Conservation (phyloP, 768 basidiomycete species). For the Mycena alexandri region DNA sequence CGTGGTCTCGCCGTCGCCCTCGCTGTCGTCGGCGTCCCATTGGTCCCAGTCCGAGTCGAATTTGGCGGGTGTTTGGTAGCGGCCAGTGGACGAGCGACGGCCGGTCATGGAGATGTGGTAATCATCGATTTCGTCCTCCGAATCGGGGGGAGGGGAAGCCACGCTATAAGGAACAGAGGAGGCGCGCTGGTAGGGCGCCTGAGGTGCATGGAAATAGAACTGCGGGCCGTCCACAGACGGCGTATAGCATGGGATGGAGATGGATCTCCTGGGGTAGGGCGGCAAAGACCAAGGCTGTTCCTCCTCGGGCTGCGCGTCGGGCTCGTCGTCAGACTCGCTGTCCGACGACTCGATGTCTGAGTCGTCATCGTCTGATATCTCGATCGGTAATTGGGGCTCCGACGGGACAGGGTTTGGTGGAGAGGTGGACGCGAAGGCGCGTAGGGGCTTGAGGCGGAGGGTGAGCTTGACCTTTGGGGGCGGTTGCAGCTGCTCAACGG, state of each 20-base stretch:
- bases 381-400: constrained; percentile 44
- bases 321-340: constrained; percentile 42
- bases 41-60: constrained; percentile 54
- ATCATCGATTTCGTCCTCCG: constrained; percentile 71
- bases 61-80: constrained; percentile 36
- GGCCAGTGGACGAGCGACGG: constrained; percentile 49
- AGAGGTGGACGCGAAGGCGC: constrained; percentile 35
- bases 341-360: constrained; percentile 60
- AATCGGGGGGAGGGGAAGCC: constrained; percentile 81
- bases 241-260: constrained; percentile 68
- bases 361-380: constrained; percentile 54
- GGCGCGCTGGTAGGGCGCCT: constrained; percentile 61
- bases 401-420: constrained; percentile 25
- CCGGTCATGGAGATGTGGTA: constrained; percentile 60
- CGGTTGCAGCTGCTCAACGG: constrained; percentile 54
- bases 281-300: constrained; percentile 65
- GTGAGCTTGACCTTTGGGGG: constrained; percentile 81
- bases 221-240: constrained; percentile 56
- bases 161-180: constrained; percentile 68
- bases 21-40: constrained; percentile 58
- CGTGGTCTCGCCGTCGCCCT: constrained; percentile 69
- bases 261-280: constrained; percentile 69
- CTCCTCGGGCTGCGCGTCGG: constrained; percentile 38
- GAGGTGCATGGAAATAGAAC: constrained; percentile 46
- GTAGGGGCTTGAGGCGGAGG: constrained; percentile 69